Conservation (phyloP, 176 grass and related monocot genomes). For the Areca catechu region DNA sequence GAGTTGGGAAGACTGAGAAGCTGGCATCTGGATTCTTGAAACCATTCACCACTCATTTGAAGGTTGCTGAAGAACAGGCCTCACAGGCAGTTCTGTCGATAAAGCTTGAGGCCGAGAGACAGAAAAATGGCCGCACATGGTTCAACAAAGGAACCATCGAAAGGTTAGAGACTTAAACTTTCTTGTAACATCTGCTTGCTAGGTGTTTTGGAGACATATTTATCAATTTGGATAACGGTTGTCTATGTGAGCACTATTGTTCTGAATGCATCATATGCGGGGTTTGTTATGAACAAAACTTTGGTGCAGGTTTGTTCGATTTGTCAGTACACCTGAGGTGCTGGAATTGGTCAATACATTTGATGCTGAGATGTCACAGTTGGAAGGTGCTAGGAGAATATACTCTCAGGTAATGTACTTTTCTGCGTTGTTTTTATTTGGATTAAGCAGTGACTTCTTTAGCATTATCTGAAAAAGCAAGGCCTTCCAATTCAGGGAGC, state of each 20-base stretch:
- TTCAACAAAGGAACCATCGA: constrained; percentile 97
- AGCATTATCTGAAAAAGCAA: neutral
- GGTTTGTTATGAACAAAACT: neutral
- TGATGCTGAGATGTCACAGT: constrained; percentile 89
- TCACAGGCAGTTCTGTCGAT: constrained; percentile 33
- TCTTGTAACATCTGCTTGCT: too few species aligned
- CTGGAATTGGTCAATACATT: constrained; percentile 72
- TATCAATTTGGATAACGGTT: too few species aligned
- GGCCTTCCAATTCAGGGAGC: constrained; percentile 34
- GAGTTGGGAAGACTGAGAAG: constrained; percentile 84
- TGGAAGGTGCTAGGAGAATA: constrained; percentile 92
- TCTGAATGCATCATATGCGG: too few species aligned
- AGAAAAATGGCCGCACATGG: constrained; percentile 36
- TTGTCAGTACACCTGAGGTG: constrained; percentile 94
- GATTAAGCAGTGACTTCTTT: neutral
- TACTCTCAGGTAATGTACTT: constrained; percentile 44
- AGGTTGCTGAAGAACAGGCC: constrained; percentile 76
- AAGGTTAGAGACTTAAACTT: constrained; percentile 35
- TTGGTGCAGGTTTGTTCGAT: constrained; percentile 77
- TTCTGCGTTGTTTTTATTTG: neutral
- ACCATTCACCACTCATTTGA: constrained; percentile 77
- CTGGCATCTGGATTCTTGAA: constrained; percentile 92
- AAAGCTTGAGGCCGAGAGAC: constrained; percentile 55
- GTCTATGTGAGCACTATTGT: too few species aligned
- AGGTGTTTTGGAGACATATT: too few species aligned